Percentiles rank a stretch among this genome's conserved stretches.
Evolutionary conservation across 176 grass and related monocot genomes (phyloP).

Genomic region (Avena eriantha): DNA sequence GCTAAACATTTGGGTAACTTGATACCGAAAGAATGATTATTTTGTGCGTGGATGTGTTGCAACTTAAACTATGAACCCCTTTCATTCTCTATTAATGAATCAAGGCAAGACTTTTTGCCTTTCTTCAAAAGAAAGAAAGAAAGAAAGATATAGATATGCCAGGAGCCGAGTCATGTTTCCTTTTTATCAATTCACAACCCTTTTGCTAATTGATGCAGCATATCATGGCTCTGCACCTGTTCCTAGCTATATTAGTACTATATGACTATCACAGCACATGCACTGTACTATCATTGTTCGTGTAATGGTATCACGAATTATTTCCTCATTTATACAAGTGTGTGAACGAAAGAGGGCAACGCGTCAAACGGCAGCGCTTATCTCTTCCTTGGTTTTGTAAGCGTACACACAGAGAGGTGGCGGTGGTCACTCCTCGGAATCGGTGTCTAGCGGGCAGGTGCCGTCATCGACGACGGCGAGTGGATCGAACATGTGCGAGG

Average conservation of each 20-base stretch:
- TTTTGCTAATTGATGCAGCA: neutral
- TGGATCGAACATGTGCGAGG: slow-evolving; percentile 70
- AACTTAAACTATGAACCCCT: no score
- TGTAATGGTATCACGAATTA: neutral
- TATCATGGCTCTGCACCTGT: neutral
- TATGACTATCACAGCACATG: neutral
- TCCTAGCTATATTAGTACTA: neutral
- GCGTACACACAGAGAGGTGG: neutral
- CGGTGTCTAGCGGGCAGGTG: slow-evolving; percentile 63
- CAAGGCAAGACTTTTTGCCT: no score
- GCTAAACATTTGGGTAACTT: no score
- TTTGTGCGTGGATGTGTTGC: no score
- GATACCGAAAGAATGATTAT: no score
- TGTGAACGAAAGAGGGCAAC: neutral
- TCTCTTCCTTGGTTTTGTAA: neutral
- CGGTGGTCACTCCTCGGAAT: slow-evolving; percentile 51
- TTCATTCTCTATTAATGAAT: no score
- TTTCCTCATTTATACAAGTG: neutral
- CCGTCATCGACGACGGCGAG: slow-evolving; percentile 82
- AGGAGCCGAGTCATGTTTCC: neutral
- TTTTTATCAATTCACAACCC: neutral
- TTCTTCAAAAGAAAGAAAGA: no score
- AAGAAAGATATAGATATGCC: neutral
- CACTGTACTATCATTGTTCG: neutral
- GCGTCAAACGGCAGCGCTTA: neutral